phyloP scores from a whole-genome alignment of 2,329 filamentous ascomycete species.

The Penicillium freii region DNA sequence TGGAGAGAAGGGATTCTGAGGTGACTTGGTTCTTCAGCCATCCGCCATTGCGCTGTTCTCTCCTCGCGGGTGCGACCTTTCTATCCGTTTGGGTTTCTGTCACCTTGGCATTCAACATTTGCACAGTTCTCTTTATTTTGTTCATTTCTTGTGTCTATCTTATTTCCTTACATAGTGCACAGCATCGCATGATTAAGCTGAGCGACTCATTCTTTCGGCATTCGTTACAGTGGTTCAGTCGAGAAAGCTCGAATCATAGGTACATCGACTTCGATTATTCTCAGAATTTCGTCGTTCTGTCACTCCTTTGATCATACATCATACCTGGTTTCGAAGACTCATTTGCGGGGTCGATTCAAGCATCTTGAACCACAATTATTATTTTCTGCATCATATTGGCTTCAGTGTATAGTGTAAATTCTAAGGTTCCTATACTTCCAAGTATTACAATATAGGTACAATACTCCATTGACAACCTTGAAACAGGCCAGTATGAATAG shows the following conservation, averaged over 20 bases:
- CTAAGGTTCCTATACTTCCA: background rate
- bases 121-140: background rate
- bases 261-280: conserved; percentile 7
- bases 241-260: conserved; percentile 6
- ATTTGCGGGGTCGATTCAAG: background rate
- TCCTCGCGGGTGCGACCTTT: conserved; percentile 15
- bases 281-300: conserved; percentile 10
- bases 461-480: too few species aligned
- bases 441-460: too few species aligned
- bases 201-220: conserved; percentile 16
- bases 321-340: background rate
- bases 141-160: conserved; percentile 10
- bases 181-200: conserved; percentile 24
- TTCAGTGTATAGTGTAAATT: background rate
- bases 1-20: conserved; percentile 49
- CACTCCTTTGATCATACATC: conserved; percentile 3
- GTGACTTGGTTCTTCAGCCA: background rate
- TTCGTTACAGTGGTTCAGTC: conserved; percentile 7
- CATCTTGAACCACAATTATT: background rate
- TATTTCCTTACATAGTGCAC: conserved; percentile 21
- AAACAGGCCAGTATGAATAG: background rate
- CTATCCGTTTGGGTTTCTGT: conserved; percentile 10
- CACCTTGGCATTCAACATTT: conserved; percentile 2
- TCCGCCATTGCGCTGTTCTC: background rate
- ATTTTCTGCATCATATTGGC: background rate